Conservation (phyloP, 2,329 filamentous ascomycete genomes). For the Dothistroma pini region DNA sequence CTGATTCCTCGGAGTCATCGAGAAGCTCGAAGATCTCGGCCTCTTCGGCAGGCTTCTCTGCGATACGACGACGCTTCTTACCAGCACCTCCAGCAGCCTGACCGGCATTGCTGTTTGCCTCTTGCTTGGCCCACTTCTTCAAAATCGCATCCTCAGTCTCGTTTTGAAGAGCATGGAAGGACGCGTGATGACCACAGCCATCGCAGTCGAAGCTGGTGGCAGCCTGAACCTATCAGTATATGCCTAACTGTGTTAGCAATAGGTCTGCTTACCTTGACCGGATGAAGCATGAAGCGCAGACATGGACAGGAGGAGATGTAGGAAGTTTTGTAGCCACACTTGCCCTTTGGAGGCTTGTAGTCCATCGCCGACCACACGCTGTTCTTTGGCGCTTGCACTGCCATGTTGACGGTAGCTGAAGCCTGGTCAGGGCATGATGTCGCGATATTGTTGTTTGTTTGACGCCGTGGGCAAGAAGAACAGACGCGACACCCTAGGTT, state of each 20-base stretch:
- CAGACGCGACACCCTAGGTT: too few relatives aligned
- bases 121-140: conserved; percentile 45
- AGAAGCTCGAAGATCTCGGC: conserved; percentile 19
- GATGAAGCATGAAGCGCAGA: conserved; percentile 56
- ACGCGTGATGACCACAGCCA: conserved; percentile 54
- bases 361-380: conserved; percentile 52
- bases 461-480: not conserved
- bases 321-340: conserved; percentile 49
- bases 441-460: not conserved
- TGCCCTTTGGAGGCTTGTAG: conserved; percentile 49
- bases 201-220: conserved; percentile 54
- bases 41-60: conserved; percentile 15
- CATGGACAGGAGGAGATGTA: conserved; percentile 51
- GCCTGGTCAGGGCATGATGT: not conserved
- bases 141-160: conserved; percentile 47
- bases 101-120: conserved; percentile 16
- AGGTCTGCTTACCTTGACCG: conserved; percentile 44
- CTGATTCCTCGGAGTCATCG: conserved; percentile 9
- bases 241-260: not conserved
- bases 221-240: conserved; percentile 31
- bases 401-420: conserved; percentile 17
- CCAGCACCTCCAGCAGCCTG: conserved; percentile 15
- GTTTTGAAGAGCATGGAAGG: conserved; percentile 53
- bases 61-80: conserved; percentile 28
- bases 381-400: conserved; percentile 32